Percentiles rank a stretch among this genome's conserved stretches.
These are phyloP conservation scores for Sordariomycetes sp. DNA, from an alignment of 2,329 filamentous ascomycete species.

Conservation along the genomic window DNA sequence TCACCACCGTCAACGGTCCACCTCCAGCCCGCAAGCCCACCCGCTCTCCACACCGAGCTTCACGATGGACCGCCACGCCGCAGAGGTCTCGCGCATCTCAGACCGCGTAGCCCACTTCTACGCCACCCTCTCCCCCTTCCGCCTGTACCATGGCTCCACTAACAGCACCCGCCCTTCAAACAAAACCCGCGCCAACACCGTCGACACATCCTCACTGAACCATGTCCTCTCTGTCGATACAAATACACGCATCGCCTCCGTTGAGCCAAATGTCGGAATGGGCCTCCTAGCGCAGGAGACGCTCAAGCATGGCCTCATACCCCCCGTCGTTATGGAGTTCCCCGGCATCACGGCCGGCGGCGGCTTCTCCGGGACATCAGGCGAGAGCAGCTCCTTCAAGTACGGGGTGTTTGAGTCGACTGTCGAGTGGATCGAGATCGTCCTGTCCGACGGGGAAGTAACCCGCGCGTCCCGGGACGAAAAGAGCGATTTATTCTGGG, in stretches of 20 bases:
- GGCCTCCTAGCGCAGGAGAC: constrained; percentile 46
- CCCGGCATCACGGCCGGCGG: constrained; percentile 60
- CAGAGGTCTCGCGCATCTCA: constrained; percentile 27
- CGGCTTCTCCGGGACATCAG: constrained; percentile 52
- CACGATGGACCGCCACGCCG: constrained; percentile 26
- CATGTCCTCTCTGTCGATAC: constrained; percentile 49
- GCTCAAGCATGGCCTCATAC: constrained; percentile 40
- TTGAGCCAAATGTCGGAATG: constrained; percentile 60
- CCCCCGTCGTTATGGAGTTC: constrained; percentile 58
- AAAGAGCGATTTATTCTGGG: constrained; percentile 47
- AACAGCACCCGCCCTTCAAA: constrained; percentile 56
- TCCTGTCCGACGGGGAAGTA: constrained; percentile 47
- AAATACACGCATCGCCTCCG: constrained; percentile 39
- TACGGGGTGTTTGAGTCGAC: constrained; percentile 53
- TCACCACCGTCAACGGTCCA: not conserved
- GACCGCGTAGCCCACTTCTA: constrained; percentile 29
- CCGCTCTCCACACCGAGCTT: not conserved
- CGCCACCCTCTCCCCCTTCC: constrained; percentile 38
- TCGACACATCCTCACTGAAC: constrained; percentile 54
- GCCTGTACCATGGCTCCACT: constrained; percentile 67
- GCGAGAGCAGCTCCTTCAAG: constrained; percentile 55
- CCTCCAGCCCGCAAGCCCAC: not conserved
- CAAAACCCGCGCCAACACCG: constrained; percentile 34
- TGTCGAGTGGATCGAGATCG: constrained; percentile 49
- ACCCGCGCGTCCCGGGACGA: constrained; percentile 38